A percentile compares a stretch with the other conserved stretches of the same genome.
phyloP scores from a whole-genome alignment of 257 asterid species.

The Galeopsis tetrahit region DNA sequence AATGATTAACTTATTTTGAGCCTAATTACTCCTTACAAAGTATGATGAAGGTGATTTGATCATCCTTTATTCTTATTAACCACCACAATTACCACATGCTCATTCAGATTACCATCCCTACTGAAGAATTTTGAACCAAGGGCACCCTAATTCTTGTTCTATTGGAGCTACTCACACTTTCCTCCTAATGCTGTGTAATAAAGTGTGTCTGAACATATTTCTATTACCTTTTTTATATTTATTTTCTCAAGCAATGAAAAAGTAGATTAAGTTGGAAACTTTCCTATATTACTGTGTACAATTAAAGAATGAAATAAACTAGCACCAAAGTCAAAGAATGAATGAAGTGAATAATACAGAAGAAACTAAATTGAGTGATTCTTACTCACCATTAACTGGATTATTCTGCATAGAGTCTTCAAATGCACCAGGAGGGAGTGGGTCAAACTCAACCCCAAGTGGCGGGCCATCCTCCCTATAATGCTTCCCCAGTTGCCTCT shows the following conservation, averaged over 20 bases:
- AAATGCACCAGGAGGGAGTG: constrained; percentile 84
- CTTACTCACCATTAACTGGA: constrained; percentile 53
- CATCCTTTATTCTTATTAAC: no score
- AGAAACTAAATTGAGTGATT: constrained; percentile 7
- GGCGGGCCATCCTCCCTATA: constrained; percentile 87
- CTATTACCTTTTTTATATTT: no score
- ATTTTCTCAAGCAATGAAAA: constrained; percentile 1
- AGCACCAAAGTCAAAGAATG: background rate
- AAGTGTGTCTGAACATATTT: no score
- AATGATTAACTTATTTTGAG: no score
- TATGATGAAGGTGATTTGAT: no score
- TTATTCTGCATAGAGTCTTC: constrained; percentile 52
- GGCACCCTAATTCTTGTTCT: no score
- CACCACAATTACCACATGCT: no score
- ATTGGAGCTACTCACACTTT: no score
- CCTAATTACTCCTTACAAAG: no score
- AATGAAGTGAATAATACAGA: background rate
- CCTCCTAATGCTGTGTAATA: no score
- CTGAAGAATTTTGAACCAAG: no score
- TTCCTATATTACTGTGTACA: background rate
- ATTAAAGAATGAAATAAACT: background rate
- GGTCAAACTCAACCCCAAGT: constrained; percentile 84
- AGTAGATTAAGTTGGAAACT: background rate
- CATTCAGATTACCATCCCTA: no score
- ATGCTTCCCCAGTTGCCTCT: constrained; percentile 82